Conservation (phyloP, 305 asterid species). For the Striga hermonthica region DNA sequence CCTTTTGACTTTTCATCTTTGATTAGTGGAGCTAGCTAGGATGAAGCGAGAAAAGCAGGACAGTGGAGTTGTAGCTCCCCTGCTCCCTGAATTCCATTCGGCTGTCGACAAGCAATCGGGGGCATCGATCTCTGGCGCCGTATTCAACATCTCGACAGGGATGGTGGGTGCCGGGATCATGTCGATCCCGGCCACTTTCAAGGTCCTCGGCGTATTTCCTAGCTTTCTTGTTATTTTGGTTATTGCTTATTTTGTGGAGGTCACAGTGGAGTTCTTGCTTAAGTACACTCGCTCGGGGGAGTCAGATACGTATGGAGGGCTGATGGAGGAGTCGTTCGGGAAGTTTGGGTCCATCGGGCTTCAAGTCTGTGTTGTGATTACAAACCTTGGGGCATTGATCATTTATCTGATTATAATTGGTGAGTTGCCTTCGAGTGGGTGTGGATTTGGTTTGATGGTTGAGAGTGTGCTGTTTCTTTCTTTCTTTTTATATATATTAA, state of each 20-base stretch:
- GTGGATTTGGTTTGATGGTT: slow-evolving; percentile 10
- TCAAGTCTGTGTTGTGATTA: slow-evolving; percentile 76
- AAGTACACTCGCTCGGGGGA: slow-evolving; percentile 62
- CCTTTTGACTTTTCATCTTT: not conserved
- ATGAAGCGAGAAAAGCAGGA: slow-evolving; percentile 37
- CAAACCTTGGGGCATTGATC: slow-evolving; percentile 89
- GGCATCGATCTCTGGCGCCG: slow-evolving; percentile 76
- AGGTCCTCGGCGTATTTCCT: slow-evolving; percentile 74
- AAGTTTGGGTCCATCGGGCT: slow-evolving; percentile 73
- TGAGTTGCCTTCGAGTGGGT: slow-evolving; percentile 31
- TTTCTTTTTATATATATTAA: no score
- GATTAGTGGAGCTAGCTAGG: slow-evolving; percentile 6
- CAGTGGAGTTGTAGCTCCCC: slow-evolving; percentile 42
- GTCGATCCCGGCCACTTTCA: slow-evolving; percentile 78
- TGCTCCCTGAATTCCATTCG: slow-evolving; percentile 42
- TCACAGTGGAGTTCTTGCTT: slow-evolving; percentile 80
- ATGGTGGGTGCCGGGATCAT: slow-evolving; percentile 93
- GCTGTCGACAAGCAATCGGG: slow-evolving; percentile 34
- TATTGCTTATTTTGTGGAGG: slow-evolving; percentile 73
- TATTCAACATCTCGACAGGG: slow-evolving; percentile 81
- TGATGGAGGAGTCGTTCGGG: slow-evolving; percentile 94
- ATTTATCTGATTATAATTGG: slow-evolving; percentile 90
- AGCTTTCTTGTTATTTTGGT: slow-evolving; percentile 54
- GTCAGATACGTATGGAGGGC: slow-evolving; percentile 67
- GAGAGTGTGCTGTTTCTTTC: not conserved